Base-by-base conservation (phyloP, 169 alveolate species). In the Plasmodium gaboni region DNA sequence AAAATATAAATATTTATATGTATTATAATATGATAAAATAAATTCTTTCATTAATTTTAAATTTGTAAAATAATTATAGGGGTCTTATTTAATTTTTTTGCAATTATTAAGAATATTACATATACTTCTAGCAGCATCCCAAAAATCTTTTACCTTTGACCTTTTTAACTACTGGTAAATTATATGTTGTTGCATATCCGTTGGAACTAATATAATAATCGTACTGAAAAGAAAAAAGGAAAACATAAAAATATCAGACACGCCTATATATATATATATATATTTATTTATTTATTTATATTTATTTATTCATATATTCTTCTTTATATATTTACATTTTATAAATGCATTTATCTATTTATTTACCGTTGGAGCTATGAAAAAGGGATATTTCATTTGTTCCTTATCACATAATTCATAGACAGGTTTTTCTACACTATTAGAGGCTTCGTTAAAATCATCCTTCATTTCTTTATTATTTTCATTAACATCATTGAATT, bases 311-410 rank as follows among this genome's bases (percentile, higher is more conserved):
- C 0, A n/a, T 51, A 51, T 51, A 9, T 55, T 9, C 24, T 10
- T 57, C 7, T 57, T 12, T 60, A 15, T 0, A 60, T 19, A 60
- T 60, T 15, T 15, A 60, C 26, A 19, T 13, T 1, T 60, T 17
- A 17, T 17, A 60, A 60, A 17, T 15, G 2, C 9, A 55, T 60
- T 60, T 60, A 51, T 13, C 61, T 60, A 19, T 15, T 19, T 60
- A 10, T 60, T 12, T 24, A 60, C 69, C 69, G n/a, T 60, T 60
- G 69, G 69, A 7, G 28, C 46, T 60, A 60, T 60, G 28, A 60
- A 19, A 60, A 60, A 60, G 4, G 28, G 69, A 24, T 60, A 60
- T 60, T 24, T 60, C 7, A 15, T 6, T 19, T 60, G 38, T 9
- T 60, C 46, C 8, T 17, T 60, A 60, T 60, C 69, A 60, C 26